Evolutionary conservation across 176 grass and related monocot species (phyloP).

Genomic region (Oropetium thomaeum): DNA sequence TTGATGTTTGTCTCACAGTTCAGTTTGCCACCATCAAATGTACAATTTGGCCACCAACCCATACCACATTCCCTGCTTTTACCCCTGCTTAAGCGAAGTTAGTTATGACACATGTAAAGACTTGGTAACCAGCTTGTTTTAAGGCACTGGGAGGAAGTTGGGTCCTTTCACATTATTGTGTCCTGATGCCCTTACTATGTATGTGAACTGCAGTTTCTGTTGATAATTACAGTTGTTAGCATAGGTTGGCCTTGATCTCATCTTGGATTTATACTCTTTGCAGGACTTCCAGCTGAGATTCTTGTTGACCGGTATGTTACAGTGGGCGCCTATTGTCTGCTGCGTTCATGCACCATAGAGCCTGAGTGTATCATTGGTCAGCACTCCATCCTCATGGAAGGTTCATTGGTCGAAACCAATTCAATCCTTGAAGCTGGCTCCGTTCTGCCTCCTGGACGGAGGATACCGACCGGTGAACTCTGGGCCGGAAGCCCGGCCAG

Average conservation of each 20-base stretch:
- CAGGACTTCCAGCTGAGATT: slow-evolving; percentile 95
- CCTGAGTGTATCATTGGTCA: slow-evolving; percentile 94
- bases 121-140: background rate
- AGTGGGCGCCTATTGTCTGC: slow-evolving; percentile 75
- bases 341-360: slow-evolving; percentile 96
- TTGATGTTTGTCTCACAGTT: background rate
- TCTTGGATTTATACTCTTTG: slow-evolving; percentile 5
- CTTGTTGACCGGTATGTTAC: slow-evolving; percentile 88
- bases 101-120: background rate
- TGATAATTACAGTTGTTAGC: background rate
- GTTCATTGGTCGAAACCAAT: slow-evolving; percentile 91
- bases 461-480: slow-evolving; percentile 89
- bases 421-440: slow-evolving; percentile 96
- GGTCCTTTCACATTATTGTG: background rate
- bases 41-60: background rate
- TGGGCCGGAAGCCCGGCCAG: slow-evolving; percentile 86
- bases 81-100: background rate
- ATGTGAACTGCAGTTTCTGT: background rate
- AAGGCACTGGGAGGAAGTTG: background rate
- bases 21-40: background rate
- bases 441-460: slow-evolving; percentile 73
- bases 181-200: background rate
- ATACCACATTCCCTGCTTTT: background rate
- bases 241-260: slow-evolving; percentile 9
- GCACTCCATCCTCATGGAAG: slow-evolving; percentile 98